Evolutionary conservation across 108 stramenopile species (phyloP).

Genomic region (Cyclotella distinguenda): DNA sequence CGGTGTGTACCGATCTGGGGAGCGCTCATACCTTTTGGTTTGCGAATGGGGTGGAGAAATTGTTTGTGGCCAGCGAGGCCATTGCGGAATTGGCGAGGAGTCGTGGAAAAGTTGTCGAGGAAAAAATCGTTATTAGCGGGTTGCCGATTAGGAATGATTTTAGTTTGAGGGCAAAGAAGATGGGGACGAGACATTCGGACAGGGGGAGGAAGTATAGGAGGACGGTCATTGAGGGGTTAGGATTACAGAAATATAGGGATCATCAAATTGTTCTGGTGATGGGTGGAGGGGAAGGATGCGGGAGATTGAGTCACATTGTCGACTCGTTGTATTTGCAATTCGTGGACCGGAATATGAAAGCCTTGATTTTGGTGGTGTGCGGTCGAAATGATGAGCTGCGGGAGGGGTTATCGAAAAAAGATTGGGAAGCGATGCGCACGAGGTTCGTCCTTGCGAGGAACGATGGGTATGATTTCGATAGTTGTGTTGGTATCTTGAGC

Average conservation of each 20-base stretch:
- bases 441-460: slow-evolving; percentile 25
- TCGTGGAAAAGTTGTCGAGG: slow-evolving; percentile 74
- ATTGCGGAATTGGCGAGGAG: slow-evolving; percentile 72
- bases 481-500: slow-evolving; percentile 33
- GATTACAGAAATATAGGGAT: slow-evolving; percentile 38
- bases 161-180: slow-evolving; percentile 62
- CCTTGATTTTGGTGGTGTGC: slow-evolving; percentile 91
- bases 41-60: slow-evolving; percentile 83
- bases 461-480: slow-evolving; percentile 37
- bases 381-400: slow-evolving; percentile 77
- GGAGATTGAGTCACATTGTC: slow-evolving; percentile 84
- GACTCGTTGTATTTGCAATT: slow-evolving; percentile 75
- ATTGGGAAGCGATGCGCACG: slow-evolving; percentile 59
- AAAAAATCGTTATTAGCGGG: slow-evolving; percentile 87
- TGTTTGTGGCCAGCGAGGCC: slow-evolving; percentile 85
- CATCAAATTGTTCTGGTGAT: slow-evolving; percentile 63
- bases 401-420: slow-evolving; percentile 47
- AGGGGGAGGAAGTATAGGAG: slow-evolving; percentile 63
- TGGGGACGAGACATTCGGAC: slow-evolving; percentile 68
- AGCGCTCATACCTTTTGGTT: slow-evolving; percentile 94
- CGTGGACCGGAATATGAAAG: slow-evolving; percentile 63
- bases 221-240: slow-evolving; percentile 45
- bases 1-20: slow-evolving; percentile 96
- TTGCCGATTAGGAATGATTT: slow-evolving; percentile 94
- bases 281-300: slow-evolving; percentile 96